These are phyloP conservation scores for Ascochyta clinopodiicola DNA, from an alignment of 2,329 filamentous ascomycete genomes.

Conservation along the genomic window DNA sequence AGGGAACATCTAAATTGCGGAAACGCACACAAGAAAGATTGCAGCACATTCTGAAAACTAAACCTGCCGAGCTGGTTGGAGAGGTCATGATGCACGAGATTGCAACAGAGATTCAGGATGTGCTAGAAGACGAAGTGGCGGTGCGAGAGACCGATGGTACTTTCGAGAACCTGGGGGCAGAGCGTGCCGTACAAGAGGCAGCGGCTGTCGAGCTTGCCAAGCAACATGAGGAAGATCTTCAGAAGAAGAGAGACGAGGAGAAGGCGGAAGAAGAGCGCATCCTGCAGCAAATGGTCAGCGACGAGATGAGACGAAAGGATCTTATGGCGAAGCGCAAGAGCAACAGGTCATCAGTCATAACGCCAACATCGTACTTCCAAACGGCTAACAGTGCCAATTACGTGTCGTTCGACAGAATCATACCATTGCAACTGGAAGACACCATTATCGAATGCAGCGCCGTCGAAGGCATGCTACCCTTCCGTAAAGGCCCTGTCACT, in stretches of 20 bases:
- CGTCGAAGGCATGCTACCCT: conserved; percentile 70
- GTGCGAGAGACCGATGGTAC: conserved; percentile 76
- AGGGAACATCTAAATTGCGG: conserved; percentile 68
- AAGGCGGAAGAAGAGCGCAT: conserved; percentile 73
- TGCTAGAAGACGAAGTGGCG: conserved; percentile 85
- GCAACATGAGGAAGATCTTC: conserved; percentile 51
- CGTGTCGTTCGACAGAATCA: conserved; percentile 72
- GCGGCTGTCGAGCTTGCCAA: conserved; percentile 66
- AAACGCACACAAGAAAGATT: conserved; percentile 76
- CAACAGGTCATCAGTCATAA: conserved; percentile 48
- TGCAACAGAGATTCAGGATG: conserved; percentile 66
- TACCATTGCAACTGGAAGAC: conserved; percentile 67
- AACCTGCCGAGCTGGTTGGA: conserved; percentile 69
- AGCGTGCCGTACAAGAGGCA: conserved; percentile 82
- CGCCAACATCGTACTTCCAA: conserved; percentile 48
- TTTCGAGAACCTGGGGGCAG: conserved; percentile 86
- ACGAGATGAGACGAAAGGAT: conserved; percentile 74
- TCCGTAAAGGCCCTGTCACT: conserved; percentile 70
- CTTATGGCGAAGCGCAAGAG: conserved; percentile 64
- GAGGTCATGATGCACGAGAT: conserved; percentile 72
- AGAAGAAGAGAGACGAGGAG: conserved; percentile 53
- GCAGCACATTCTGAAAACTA: conserved; percentile 70
- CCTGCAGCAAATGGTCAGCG: conserved; percentile 73
- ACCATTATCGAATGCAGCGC: conserved; percentile 71
- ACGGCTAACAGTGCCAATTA: conserved; percentile 39